phyloP scores from a whole-genome alignment of 441 rosid genomes.

The Adansonia rubrostipa region DNA sequence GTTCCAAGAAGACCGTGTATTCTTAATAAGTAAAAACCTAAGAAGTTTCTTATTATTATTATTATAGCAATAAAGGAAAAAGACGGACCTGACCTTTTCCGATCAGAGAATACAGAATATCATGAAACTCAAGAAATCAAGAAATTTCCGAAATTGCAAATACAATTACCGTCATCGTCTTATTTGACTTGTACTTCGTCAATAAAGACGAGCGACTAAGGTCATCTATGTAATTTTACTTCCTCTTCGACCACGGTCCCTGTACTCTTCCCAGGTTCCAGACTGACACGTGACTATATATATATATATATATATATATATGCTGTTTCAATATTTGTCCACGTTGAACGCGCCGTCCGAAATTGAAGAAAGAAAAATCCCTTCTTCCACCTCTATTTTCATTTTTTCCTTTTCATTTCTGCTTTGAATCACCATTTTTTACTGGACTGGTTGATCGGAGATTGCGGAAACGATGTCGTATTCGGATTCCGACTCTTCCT shows the following conservation, averaged over 20 bases:
- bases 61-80: neutral
- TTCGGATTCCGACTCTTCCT: conserved; percentile 95
- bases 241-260: neutral
- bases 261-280: neutral
- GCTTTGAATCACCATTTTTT: neutral
- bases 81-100: neutral
- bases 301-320: too few species aligned
- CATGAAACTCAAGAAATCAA: conserved; percentile 2
- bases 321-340: conserved; percentile 16
- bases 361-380: neutral
- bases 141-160: neutral
- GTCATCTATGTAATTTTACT: neutral
- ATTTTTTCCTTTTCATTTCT: too few species aligned
- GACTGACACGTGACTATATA: conserved; percentile 29
- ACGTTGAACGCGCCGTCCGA: conserved; percentile 40
- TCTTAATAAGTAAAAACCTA: too few species aligned
- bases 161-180: neutral
- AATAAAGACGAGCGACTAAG: neutral
- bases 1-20: too few species aligned
- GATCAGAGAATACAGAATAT: neutral
- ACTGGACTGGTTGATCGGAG: conserved; percentile 22
- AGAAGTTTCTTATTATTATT: too few species aligned
- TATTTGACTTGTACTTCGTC: neutral
- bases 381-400: too few species aligned
- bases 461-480: conserved; percentile 57